phyloP scores from a whole-genome alignment of 257 asterid genomes.

The Handroanthus guayacan region DNA sequence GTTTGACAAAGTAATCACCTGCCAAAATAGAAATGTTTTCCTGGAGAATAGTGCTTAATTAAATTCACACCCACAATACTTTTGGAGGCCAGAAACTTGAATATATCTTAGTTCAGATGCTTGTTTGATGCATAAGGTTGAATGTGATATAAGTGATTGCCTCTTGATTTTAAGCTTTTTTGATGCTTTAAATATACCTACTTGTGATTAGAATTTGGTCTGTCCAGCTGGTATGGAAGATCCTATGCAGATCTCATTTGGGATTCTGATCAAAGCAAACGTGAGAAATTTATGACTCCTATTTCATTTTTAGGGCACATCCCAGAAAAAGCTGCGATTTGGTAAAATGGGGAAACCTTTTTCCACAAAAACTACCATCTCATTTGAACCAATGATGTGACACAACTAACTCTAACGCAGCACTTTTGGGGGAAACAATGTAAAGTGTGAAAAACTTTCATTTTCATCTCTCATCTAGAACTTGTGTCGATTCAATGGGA shows the following conservation, averaged over 20 bases:
- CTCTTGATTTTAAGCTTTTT: conserved; percentile 22
- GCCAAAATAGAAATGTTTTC: background rate
- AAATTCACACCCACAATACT: background rate
- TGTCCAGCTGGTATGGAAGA: conserved; percentile 22
- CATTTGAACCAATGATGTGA: background rate
- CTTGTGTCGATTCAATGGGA: conserved; percentile 10
- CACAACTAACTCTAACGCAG: background rate
- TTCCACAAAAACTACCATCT: background rate
- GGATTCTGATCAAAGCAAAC: conserved; percentile 22
- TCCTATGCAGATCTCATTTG: conserved; percentile 21
- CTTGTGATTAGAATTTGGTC: conserved; percentile 19
- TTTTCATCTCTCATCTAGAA: background rate
- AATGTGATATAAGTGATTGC: conserved; percentile 9
- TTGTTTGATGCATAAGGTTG: conserved; percentile 12
- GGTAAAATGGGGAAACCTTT: background rate
- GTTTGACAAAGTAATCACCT: conserved; percentile 13
- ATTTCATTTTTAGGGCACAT: background rate
- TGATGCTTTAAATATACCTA: conserved; percentile 8
- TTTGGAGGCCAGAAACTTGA: conserved; percentile 2
- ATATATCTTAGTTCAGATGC: conserved; percentile 23
- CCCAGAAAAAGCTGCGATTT: background rate
- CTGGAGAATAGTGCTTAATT: background rate
- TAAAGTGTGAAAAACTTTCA: background rate
- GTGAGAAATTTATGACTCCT: conserved; percentile 10
- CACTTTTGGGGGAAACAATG: background rate